Percentiles rank a stretch among this genome's conserved stretches.
Conservation (phyloP, 2,329 filamentous ascomycete genomes). For the Fusarium protoensiforme region DNA sequence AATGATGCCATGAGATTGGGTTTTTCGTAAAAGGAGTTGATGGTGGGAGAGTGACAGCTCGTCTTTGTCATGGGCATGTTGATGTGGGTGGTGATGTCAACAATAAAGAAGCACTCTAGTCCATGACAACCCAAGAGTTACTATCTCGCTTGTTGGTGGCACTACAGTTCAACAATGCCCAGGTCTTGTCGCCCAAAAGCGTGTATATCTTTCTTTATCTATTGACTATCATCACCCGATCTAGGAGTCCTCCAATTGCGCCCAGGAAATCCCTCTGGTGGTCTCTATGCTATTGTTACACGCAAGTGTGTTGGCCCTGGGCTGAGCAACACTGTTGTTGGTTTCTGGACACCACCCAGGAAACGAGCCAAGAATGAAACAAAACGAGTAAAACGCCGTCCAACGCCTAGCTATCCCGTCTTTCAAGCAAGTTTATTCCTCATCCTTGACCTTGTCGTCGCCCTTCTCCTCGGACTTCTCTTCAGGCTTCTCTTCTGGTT, state of each 20-base stretch:
- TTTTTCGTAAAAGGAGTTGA: not conserved
- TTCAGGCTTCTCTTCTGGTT: not conserved
- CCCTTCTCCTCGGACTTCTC: not conserved
- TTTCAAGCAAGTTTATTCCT: not conserved
- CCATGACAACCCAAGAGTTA: not conserved
- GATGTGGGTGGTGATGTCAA: not conserved
- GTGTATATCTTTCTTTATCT: not conserved
- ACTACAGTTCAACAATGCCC: not conserved
- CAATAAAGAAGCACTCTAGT: slow-evolving; percentile 22
- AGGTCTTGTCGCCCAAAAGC: not conserved
- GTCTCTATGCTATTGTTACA: slow-evolving; percentile 4
- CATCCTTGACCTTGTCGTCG: slow-evolving; percentile 1
- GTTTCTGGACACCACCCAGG: not conserved
- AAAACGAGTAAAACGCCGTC: not conserved
- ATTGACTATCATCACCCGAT: not conserved
- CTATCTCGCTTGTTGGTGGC: not conserved
- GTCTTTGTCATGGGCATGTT: not conserved
- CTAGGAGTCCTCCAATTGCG: not conserved
- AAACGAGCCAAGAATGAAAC: not conserved
- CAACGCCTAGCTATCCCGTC: not conserved
- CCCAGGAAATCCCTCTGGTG: not conserved
- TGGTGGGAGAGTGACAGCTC: slow-evolving; percentile 10
- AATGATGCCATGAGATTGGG: slow-evolving; percentile 14
- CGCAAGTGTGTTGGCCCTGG: not conserved
- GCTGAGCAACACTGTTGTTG: not conserved